Conservation (phyloP, 2,329 filamentous ascomycete species). For the Penicillium sp. region DNA sequence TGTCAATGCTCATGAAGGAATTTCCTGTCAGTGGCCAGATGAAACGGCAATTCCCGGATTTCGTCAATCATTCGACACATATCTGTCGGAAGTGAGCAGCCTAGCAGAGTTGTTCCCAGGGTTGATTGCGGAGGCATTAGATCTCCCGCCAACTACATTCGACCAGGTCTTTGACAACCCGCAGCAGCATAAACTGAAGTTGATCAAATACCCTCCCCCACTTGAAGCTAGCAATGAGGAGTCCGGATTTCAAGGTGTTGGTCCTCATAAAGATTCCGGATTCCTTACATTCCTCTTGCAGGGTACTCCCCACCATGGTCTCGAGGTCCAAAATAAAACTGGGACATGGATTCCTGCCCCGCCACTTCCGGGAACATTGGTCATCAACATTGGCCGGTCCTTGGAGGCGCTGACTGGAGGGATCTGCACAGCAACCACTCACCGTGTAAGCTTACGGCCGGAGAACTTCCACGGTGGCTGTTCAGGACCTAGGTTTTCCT, state of each 20-base stretch:
- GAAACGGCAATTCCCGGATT: slow-evolving; percentile 32
- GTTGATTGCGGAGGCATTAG: slow-evolving; percentile 36
- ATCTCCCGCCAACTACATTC: slow-evolving; percentile 29
- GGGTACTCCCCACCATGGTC: slow-evolving; percentile 43
- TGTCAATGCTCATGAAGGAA: not conserved
- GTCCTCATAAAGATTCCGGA: slow-evolving; percentile 51
- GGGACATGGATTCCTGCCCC: slow-evolving; percentile 48
- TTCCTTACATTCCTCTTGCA: slow-evolving; percentile 52
- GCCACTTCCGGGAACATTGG: slow-evolving; percentile 47
- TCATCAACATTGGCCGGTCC: slow-evolving; percentile 49
- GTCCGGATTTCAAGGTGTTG: slow-evolving; percentile 39
- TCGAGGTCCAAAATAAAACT: slow-evolving; percentile 50
- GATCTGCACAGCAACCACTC: slow-evolving; percentile 38
- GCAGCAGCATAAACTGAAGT: slow-evolving; percentile 36
- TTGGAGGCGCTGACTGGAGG: slow-evolving; percentile 37
- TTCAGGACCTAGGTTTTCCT: slow-evolving; percentile 35
- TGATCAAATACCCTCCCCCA: slow-evolving; percentile 47
- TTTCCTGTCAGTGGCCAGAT: slow-evolving; percentile 33
- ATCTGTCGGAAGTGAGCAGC: slow-evolving; percentile 27
- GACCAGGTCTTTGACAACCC: slow-evolving; percentile 35
- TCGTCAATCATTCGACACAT: slow-evolving; percentile 30
- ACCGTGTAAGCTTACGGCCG: slow-evolving; percentile 32
- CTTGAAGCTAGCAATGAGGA: slow-evolving; percentile 22
- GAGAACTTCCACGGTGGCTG: slow-evolving; percentile 31
- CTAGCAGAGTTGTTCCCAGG: slow-evolving; percentile 28